Percentiles rank a stretch among this genome's conserved stretches.
phyloP scores from a whole-genome alignment of 2,329 filamentous ascomycete species.

The Chaetomium sp. region DNA sequence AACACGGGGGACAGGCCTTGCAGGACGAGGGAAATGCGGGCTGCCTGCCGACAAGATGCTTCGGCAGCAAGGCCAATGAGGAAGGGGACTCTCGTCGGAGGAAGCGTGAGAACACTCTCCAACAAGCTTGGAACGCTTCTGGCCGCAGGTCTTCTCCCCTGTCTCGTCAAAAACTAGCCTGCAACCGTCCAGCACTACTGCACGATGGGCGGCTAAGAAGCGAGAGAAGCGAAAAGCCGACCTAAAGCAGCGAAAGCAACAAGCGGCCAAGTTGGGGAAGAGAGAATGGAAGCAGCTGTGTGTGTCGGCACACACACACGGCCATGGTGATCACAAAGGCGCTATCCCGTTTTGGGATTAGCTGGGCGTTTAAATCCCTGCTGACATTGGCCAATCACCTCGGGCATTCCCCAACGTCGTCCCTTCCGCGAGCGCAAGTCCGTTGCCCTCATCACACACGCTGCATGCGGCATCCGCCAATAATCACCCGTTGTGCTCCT shows the following conservation, averaged over 20 bases:
- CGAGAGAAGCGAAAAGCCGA: background rate
- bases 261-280: slow-evolving; percentile 6
- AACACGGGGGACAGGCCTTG: slow-evolving; percentile 23
- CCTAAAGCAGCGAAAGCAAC: slow-evolving; percentile 17
- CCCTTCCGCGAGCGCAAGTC: slow-evolving; percentile 9
- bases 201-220: slow-evolving; percentile 37
- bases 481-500: slow-evolving; percentile 12
- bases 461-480: slow-evolving; percentile 25
- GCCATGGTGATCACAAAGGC: slow-evolving; percentile 17
- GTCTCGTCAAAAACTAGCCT: slow-evolving; percentile 16
- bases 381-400: slow-evolving; percentile 28
- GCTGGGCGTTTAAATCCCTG: slow-evolving; percentile 37
- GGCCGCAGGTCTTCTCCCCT: background rate
- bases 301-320: background rate
- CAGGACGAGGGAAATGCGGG: slow-evolving; percentile 11
- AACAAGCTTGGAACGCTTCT: too few relatives aligned
- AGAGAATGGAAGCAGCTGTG: background rate
- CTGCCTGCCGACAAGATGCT: slow-evolving; percentile 17
- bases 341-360: slow-evolving; percentile 29
- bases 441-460: slow-evolving; percentile 27
- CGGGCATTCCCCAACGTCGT: slow-evolving; percentile 11
- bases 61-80: slow-evolving; percentile 22
- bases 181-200: slow-evolving; percentile 29
- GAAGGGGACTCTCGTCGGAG: background rate
- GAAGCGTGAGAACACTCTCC: too few relatives aligned